Evolutionary conservation across 176 grass and related monocot species (phyloP).

Genomic region (Tuctoria greenei): DNA sequence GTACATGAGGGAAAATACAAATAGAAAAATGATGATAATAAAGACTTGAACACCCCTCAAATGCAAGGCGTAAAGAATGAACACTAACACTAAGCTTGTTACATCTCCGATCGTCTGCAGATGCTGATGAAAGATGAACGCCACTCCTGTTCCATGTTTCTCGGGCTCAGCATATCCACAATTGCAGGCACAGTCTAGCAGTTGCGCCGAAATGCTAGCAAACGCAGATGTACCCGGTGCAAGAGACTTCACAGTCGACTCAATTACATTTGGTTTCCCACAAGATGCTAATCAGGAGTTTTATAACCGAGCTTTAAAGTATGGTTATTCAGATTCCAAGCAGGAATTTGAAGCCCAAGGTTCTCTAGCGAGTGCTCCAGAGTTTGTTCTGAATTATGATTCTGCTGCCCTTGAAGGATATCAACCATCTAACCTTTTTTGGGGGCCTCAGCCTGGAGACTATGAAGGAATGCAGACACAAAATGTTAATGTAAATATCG

Average conservation of each 20-base stretch:
- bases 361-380: constrained; percentile 10
- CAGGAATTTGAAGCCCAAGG: constrained; percentile 38
- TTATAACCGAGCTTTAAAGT: constrained; percentile 36
- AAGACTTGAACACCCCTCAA: too few species aligned
- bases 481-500: constrained; percentile 4
- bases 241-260: constrained; percentile 15
- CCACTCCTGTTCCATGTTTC: constrained; percentile 11
- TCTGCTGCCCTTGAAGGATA: constrained; percentile 31
- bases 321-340: constrained; percentile 30
- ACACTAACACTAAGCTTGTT: too few species aligned
- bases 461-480: constrained; percentile 24
- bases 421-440: constrained; percentile 24
- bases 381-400: constrained; percentile 29
- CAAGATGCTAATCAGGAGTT: constrained; percentile 47
- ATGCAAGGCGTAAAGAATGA: too few species aligned
- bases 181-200: constrained; percentile 21
- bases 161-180: background rate
- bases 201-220: constrained; percentile 17
- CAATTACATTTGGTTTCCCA: constrained; percentile 32
- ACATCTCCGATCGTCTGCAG: background rate
- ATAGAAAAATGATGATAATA: too few species aligned
- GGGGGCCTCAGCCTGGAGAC: constrained; percentile 20
- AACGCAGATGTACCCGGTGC: constrained; percentile 27
- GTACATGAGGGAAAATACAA: too few species aligned
- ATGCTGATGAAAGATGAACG: constrained; percentile 25